These are phyloP conservation scores for Ustilago loliicola DNA, from an alignment of 1,284 basidiomycete species.

Conservation along the genomic window DNA sequence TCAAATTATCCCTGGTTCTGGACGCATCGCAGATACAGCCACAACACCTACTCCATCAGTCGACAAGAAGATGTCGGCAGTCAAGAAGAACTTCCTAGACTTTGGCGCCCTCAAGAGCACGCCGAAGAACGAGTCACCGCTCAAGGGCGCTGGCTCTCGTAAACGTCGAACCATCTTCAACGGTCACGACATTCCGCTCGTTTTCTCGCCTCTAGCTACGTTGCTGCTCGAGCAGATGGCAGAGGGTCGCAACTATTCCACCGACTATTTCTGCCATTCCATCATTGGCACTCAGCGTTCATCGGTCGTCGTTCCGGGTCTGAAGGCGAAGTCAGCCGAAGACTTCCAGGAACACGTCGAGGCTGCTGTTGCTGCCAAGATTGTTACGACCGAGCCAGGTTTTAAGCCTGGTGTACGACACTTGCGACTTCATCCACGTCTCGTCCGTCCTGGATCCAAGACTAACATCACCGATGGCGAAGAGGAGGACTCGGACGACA, in stretches of 20 bases:
- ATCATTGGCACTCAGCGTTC: conserved; percentile 31
- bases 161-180: conserved; percentile 37
- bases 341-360: conserved; percentile 46
- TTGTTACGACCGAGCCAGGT: conserved; percentile 53
- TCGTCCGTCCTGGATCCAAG: conserved; percentile 25
- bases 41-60: conserved; percentile 24
- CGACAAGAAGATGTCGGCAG: conserved; percentile 29
- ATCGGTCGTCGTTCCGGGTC: conserved; percentile 21
- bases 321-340: conserved; percentile 27
- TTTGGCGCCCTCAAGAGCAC: conserved; percentile 25
- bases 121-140: conserved; percentile 25
- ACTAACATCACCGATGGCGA: conserved; percentile 27
- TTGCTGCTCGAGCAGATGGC: conserved; percentile 47
- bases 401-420: conserved; percentile 45
- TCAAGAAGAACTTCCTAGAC: conserved; percentile 19
- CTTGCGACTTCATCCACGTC: conserved; percentile 41
- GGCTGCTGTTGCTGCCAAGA: conserved; percentile 41
- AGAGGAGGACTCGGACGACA: conserved; percentile 21
- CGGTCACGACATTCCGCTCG: conserved; percentile 35
- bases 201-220: conserved; percentile 34
- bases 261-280: conserved; percentile 52
- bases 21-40: conserved; percentile 40
- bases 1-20: conserved; percentile 20
- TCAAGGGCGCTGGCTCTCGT: conserved; percentile 1
- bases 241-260: conserved; percentile 51